These are phyloP conservation scores for Ensete glaucum DNA, from an alignment of 176 grass and related monocot genomes.

Conservation along the genomic window DNA sequence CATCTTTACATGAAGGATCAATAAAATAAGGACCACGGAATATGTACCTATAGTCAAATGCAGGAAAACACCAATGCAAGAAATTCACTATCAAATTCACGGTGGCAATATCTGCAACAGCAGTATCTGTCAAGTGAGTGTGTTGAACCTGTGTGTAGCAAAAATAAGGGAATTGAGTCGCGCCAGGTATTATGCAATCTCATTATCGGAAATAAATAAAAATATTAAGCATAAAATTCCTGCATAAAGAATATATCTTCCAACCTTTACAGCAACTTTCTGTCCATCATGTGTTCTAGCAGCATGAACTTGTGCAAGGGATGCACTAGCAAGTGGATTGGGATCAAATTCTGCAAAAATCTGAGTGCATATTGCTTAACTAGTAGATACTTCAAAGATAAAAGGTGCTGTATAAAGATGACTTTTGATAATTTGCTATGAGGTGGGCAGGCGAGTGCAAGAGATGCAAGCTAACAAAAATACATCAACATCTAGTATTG, in stretches of 20 bases:
- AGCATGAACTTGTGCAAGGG: conserved; percentile 95
- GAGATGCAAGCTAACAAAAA: background rate
- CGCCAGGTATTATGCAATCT: too few species aligned
- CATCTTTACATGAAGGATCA: background rate
- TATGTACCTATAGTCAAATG: conserved; percentile 87
- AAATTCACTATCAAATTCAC: conserved; percentile 79
- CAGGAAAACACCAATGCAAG: conserved; percentile 68
- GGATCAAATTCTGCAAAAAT: conserved; percentile 90
- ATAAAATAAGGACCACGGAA: background rate
- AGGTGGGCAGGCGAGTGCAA: background rate
- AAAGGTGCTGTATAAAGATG: background rate
- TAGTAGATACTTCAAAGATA: background rate
- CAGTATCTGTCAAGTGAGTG: conserved; percentile 61
- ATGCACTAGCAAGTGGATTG: conserved; percentile 86
- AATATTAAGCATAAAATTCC: background rate
- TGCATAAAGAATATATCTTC: background rate
- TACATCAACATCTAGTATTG: background rate
- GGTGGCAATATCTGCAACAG: conserved; percentile 77
- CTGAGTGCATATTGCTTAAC: conserved; percentile 24
- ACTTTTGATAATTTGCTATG: too few species aligned
- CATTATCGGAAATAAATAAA: background rate
- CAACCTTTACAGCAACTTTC: conserved; percentile 91
- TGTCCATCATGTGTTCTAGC: conserved; percentile 77
- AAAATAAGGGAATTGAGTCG: background rate
- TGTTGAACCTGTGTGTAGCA: conserved; percentile 70